These are phyloP conservation scores for Pelagomonas calceolata DNA, from an alignment of 108 stramenopile genomes.

Conservation along the genomic window DNA sequence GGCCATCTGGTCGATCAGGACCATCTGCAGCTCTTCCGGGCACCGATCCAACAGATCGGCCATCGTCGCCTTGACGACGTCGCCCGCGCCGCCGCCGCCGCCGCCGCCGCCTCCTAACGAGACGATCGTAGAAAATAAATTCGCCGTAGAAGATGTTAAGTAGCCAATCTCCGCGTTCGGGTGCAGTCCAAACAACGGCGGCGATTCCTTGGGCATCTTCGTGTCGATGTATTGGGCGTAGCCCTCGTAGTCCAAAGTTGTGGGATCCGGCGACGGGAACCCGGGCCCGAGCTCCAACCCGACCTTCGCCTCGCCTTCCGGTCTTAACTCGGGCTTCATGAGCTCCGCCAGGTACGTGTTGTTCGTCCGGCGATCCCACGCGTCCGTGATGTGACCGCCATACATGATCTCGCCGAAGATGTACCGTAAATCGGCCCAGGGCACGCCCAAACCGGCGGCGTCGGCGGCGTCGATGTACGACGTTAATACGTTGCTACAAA, in stretches of 20 bases:
- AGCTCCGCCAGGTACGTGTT: slow-evolving; percentile 54
- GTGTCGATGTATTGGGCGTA: slow-evolving; percentile 44
- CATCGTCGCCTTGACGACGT: slow-evolving; percentile 37
- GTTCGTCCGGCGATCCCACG: slow-evolving; percentile 65
- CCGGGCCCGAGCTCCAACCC: slow-evolving; percentile 51
- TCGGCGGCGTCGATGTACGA: slow-evolving; percentile 52
- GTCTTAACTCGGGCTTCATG: slow-evolving; percentile 11
- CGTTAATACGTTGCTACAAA: slow-evolving; percentile 53
- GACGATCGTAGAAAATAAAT: slow-evolving; percentile 49
- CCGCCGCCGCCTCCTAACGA: slow-evolving; percentile 32
- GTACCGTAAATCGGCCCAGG: slow-evolving; percentile 69
- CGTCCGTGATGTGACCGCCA: slow-evolving; percentile 69
- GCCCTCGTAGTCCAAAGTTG: slow-evolving; percentile 41
- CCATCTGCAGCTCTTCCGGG: slow-evolving; percentile 55
- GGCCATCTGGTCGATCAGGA: slow-evolving; percentile 39
- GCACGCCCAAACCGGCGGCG: too few relatives aligned
- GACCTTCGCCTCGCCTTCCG: too few relatives aligned
- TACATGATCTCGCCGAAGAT: slow-evolving; percentile 80
- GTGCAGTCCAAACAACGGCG: slow-evolving; percentile 61
- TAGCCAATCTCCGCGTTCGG: slow-evolving; percentile 69
- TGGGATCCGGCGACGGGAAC: slow-evolving; percentile 50
- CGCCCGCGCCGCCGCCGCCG: slow-evolving; percentile 26
- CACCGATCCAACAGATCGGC: slow-evolving; percentile 42
- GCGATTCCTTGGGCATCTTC: slow-evolving; percentile 52
- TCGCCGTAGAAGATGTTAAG: slow-evolving; percentile 44